A percentile compares a stretch with the other conserved stretches of the same genome.
phyloP scores from a whole-genome alignment of 129 eudicot species.

The Daucus carota region DH1_v3.0 NC_030382.2:11245001-11245500 shows the following conservation, averaged over 20 bases:
- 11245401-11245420: too few relatives aligned
- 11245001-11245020: constrained; percentile 94
- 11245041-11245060: constrained; percentile 83
- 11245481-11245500: not conserved
- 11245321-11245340: too few relatives aligned
- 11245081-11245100: constrained; percentile 47
- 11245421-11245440: too few relatives aligned
- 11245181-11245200: not conserved
- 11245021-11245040: constrained; percentile 92
- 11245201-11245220: not conserved
- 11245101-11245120: constrained; percentile 53
- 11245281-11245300: too few relatives aligned
- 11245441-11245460: too few relatives aligned
- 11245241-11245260: too few relatives aligned
- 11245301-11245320: too few relatives aligned
- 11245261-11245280: too few relatives aligned
- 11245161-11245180: not conserved
- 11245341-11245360: too few relatives aligned
- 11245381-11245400: too few relatives aligned
- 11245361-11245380: too few relatives aligned
- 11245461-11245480: too few relatives aligned
- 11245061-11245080: constrained; percentile 62
- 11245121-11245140: constrained; percentile 92
- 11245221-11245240: not conserved
- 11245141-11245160: not conserved